Conservation (phyloP, 306 rosid species). For the Alnus glutinosa region DNA sequence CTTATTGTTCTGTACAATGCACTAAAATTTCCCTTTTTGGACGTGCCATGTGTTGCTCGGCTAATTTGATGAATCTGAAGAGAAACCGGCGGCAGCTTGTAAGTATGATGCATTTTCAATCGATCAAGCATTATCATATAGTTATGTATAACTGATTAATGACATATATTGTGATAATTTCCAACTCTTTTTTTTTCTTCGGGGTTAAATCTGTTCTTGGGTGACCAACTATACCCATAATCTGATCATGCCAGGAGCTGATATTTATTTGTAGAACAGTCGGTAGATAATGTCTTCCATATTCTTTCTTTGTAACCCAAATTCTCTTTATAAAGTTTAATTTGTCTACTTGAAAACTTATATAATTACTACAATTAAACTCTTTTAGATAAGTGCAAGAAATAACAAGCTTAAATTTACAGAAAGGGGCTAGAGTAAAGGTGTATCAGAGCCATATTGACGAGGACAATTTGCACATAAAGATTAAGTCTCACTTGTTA, state of each 20-base stretch:
- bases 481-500: neutral
- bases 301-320: neutral
- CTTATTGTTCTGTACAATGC: constrained; percentile 12
- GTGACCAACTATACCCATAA: neutral
- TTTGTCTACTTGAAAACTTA: neutral
- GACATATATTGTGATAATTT: constrained; percentile 5
- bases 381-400: neutral
- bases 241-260: neutral
- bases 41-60: constrained; percentile 36
- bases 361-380: neutral
- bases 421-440: neutral
- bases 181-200: neutral
- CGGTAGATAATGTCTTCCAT: neutral
- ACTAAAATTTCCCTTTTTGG: constrained; percentile 37
- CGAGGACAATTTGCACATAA: neutral
- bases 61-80: constrained; percentile 61
- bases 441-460: neutral
- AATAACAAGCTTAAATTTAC: neutral
- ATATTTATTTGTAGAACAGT: neutral
- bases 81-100: constrained; percentile 94
- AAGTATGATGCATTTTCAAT: constrained; percentile 38
- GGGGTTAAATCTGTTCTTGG: neutral
- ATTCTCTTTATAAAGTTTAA: neutral
- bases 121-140: neutral
- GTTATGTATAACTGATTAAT: constrained; percentile 12